Evolutionary conservation across 768 basidiomycete species (phyloP).

Genomic region (Sutorius australiensis): DNA sequence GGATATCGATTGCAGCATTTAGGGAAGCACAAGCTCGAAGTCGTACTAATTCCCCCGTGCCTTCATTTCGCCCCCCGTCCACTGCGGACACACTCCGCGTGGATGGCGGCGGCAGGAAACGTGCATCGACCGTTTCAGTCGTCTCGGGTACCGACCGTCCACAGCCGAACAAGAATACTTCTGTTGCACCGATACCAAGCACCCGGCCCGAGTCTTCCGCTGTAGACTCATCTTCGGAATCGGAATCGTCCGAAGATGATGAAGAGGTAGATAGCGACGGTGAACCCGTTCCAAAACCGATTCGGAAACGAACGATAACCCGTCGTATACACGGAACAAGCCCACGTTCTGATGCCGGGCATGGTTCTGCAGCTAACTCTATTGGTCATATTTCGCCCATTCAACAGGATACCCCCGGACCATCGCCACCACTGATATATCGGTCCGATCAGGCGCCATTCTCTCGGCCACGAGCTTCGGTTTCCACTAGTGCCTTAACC

Average conservation of each 20-base stretch:
- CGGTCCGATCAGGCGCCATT: constrained; percentile 5
- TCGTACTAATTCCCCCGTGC: constrained; percentile 55
- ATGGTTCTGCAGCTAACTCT: constrained; percentile 5
- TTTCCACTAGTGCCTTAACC: constrained; percentile 54
- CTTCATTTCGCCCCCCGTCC: constrained; percentile 44
- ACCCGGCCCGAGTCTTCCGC: constrained; percentile 16
- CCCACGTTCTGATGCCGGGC: constrained; percentile 20
- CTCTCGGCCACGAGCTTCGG: constrained; percentile 45
- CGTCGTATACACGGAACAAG: constrained; percentile 12
- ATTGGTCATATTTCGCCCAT: background rate
- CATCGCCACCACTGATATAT: constrained; percentile 30
- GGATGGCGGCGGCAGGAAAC: constrained; percentile 24
- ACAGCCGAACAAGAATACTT: constrained; percentile 9
- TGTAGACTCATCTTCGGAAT: constrained; percentile 30
- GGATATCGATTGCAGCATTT: constrained; percentile 79
- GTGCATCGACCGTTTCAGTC: constrained; percentile 30
- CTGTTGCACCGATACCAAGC: constrained; percentile 5
- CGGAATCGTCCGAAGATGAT: constrained; percentile 35
- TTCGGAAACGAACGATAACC: constrained; percentile 34
- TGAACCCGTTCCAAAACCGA: constrained; percentile 32
- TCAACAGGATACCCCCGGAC: constrained; percentile 6
- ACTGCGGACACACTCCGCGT: constrained; percentile 29
- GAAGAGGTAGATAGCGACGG: constrained; percentile 36
- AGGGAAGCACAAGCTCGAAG: constrained; percentile 71
- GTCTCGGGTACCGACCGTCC: constrained; percentile 14